Evolutionary conservation across 1,139 yeast genomes (phyloP).

Genomic region (Torulaspora pretoriensis): DNA sequence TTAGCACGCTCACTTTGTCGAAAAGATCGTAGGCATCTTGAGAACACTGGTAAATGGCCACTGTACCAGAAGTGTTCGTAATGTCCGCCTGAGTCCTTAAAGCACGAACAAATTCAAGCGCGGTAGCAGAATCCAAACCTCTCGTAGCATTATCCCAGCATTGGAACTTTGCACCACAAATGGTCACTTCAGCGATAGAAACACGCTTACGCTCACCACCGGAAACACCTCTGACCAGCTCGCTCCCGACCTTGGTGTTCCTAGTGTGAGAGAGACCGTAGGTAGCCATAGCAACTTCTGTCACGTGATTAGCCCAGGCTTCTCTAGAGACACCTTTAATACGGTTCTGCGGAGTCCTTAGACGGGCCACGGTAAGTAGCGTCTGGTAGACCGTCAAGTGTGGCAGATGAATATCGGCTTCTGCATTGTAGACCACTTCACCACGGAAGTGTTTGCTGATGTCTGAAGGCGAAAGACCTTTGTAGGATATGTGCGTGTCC

Average conservation of each 20-base stretch:
- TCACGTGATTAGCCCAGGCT: conserved; percentile 55
- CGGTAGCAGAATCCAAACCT: conserved; percentile 75
- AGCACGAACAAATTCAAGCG: conserved; percentile 67
- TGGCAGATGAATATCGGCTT: conserved; percentile 68
- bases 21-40: conserved; percentile 73
- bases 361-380: conserved; percentile 56
- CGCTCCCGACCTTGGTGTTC: conserved; percentile 65
- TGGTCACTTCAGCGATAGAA: conserved; percentile 64
- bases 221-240: conserved; percentile 69
- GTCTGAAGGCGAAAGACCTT: conserved; percentile 48
- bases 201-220: conserved; percentile 85
- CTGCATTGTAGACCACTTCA: conserved; percentile 70
- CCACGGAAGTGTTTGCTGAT: conserved; percentile 55
- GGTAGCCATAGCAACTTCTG: conserved; percentile 68
- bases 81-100: conserved; percentile 60
- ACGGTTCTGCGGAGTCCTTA: conserved; percentile 65
- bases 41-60: conserved; percentile 79
- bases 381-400: conserved; percentile 71
- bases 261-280: conserved; percentile 66
- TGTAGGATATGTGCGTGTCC: conserved; percentile 47
- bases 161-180: conserved; percentile 59
- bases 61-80: conserved; percentile 56
- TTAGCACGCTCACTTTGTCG: conserved; percentile 68
- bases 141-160: conserved; percentile 75
- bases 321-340: conserved; percentile 55